These are phyloP conservation scores for Kentomonas sorsogonicus DNA, from an alignment of 208 protist genomes.

Conservation along the genomic window DNA sequence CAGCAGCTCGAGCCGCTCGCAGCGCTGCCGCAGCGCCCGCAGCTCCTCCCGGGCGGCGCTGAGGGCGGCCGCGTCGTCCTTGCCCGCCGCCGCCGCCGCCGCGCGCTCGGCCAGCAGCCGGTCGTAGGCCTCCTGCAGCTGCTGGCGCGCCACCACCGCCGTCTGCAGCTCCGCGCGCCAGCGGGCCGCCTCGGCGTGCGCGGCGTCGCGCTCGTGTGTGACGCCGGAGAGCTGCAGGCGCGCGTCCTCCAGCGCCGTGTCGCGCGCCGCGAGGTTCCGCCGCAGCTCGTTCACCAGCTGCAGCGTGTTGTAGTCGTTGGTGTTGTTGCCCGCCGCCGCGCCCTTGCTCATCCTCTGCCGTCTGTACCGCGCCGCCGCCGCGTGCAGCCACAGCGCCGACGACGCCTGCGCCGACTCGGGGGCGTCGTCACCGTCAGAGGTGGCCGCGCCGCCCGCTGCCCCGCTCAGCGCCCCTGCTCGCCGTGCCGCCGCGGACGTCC, in stretches of 20 bases:
- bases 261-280: constrained; percentile 62
- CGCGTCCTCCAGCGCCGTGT: constrained; percentile 53
- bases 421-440: no score
- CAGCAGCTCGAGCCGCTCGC: constrained; percentile 18
- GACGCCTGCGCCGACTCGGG: no score
- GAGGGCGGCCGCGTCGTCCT: neutral
- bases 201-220: constrained; percentile 17
- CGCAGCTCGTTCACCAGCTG: constrained; percentile 61
- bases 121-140: constrained; percentile 4
- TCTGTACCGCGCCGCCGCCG: neutral
- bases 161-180: constrained; percentile 25
- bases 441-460: no score
- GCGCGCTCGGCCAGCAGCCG: neutral
- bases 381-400: constrained; percentile 4
- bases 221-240: constrained; percentile 36
- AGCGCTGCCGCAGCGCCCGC: constrained; percentile 1
- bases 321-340: neutral
- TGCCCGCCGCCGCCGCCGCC: neutral
- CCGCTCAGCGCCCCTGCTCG: neutral
- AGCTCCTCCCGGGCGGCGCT: neutral
- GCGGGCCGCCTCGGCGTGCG: constrained; percentile 22
- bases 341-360: neutral
- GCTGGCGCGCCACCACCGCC: constrained; percentile 7
- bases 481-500: neutral
- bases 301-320: constrained; percentile 17